Evolutionary conservation across 768 basidiomycete species (phyloP), one percentile per base, ranked within the genome.

Genomic region (Serendipita indica): DNA sequence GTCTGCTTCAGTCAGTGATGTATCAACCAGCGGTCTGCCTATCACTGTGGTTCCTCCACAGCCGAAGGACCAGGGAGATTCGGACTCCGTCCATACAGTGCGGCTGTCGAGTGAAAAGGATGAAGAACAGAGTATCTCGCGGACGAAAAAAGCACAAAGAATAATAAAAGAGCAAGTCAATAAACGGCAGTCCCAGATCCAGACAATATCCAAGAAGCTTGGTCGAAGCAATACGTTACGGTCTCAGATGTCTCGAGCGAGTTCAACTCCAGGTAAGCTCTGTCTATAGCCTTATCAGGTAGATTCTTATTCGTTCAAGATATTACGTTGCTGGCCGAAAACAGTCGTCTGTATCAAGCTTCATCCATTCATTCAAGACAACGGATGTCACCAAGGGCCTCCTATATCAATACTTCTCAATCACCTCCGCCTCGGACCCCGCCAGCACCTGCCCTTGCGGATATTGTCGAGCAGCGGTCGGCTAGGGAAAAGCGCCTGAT

Each of bases 311-410:
- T 5, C 7, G 5, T 6, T 5, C 5, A 43, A 43, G 41, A 43
- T n/a, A 18, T 43, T 43, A 43, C 41, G 2, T 76, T 80, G 12
- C 72, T 87, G 7, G 76, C 75, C 16, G 80, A 62, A 3, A 79
- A 58, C 74, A 77, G 59, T 67, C 49, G 49, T 7, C 79, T 60
- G 73, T 88, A 72, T 74, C 89, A 77, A 75, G 89, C 66, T 66
- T 89, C 80, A 1, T 91, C 89, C 1, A 91, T 92, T 57, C 89
- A 91, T 67, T 87, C 88, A 1, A 80, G 89, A 34, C 60, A 52
- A 27, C 73, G 80, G 58, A 54, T 54, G 49, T 54, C 49, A 12
- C 49, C 49, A 25, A 18, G 49, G 7, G 32, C 22, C 2, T 54
- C 49, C 16, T 54, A 54, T 33, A 54, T 54, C n/a, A 30, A 28